phyloP scores from a whole-genome alignment of 257 asterid genomes.

The Apocynum venetum region DNA sequence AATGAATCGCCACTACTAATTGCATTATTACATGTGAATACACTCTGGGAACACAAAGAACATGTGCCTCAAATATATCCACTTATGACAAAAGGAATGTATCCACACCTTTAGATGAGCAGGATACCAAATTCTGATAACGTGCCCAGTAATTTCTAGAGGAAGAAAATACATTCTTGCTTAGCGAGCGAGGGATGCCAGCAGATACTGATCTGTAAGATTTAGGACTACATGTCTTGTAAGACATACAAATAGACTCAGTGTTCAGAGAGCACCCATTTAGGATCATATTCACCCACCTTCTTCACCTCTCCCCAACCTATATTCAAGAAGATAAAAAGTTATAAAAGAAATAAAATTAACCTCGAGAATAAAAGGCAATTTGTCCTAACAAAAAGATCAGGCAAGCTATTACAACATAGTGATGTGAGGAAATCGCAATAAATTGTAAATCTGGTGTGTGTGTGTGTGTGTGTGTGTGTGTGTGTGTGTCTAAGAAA shows the following conservation, averaged over 20 bases:
- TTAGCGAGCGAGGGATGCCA: constrained; percentile 14
- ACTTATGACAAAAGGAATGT: neutral
- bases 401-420: neutral
- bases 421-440: no score
- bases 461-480: neutral
- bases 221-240: constrained; percentile 26
- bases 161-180: constrained; percentile 23
- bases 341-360: neutral
- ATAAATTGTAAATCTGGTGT: no score
- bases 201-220: constrained; percentile 24
- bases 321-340: neutral
- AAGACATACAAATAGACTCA: constrained; percentile 35
- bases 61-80: neutral
- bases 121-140: constrained; percentile 17
- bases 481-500: neutral
- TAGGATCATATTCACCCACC: constrained; percentile 45
- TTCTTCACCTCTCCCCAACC: constrained; percentile 12
- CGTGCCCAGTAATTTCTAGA: constrained; percentile 23
- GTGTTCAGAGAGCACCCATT: constrained; percentile 39
- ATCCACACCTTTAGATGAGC: constrained; percentile 41
- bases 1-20: neutral
- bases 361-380: neutral
- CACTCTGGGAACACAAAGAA: neutral
- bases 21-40: neutral
- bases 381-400: neutral